These are phyloP conservation scores for Poteriospumella lacustris DNA, from an alignment of 108 stramenopile genomes.

Conservation along the genomic window DNA sequence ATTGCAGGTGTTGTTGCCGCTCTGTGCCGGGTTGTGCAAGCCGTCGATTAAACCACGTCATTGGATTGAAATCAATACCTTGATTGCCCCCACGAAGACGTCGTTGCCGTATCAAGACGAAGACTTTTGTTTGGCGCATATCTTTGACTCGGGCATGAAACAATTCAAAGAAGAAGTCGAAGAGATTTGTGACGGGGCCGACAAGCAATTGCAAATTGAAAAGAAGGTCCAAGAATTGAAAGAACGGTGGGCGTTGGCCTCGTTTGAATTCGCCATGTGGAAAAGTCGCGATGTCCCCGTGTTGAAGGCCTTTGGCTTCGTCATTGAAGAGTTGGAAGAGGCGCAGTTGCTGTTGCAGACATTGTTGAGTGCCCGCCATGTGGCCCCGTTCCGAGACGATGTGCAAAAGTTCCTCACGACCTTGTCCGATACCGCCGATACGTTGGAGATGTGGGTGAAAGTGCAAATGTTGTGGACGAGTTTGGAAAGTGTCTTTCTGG, in stretches of 20 bases:
- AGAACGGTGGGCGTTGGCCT: constrained; percentile 46
- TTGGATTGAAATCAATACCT: constrained; percentile 50
- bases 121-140: constrained; percentile 40
- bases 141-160: constrained; percentile 36
- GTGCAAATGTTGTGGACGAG: constrained; percentile 57
- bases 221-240: constrained; percentile 49
- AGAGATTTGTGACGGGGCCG: constrained; percentile 59
- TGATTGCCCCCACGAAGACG: not conserved
- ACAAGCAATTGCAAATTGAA: constrained; percentile 60
- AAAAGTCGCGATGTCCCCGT: constrained; percentile 43
- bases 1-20: constrained; percentile 53
- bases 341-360: constrained; percentile 58
- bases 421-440: constrained; percentile 59
- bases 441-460: constrained; percentile 40
- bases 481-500: constrained; percentile 61
- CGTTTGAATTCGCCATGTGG: constrained; percentile 52
- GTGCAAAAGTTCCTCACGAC: constrained; percentile 45
- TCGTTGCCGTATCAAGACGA: constrained; percentile 38
- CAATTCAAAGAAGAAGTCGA: constrained; percentile 37
- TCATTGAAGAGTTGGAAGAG: constrained; percentile 62
- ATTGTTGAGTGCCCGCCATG: constrained; percentile 54
- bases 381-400: constrained; percentile 44
- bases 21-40: constrained; percentile 54
- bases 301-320: constrained; percentile 33
- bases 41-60: constrained; percentile 55